Evolutionary conservation across 352 stramenopile species (phyloP), one percentile per base, ranked within the genome.

Genomic region (Phytopythium helicoides): DNA sequence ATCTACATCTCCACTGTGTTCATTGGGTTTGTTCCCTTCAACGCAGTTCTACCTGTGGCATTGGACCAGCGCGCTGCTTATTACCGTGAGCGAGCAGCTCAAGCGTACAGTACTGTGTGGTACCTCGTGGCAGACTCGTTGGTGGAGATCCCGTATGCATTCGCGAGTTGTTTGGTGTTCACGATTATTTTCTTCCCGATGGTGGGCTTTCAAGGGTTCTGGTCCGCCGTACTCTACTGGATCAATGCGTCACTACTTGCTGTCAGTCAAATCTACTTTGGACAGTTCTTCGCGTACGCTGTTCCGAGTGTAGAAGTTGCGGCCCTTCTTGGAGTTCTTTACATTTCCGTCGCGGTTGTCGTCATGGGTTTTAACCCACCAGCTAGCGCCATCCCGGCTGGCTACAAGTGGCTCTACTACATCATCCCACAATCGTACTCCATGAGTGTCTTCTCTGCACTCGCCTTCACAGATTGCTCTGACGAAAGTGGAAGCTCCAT

Each of bases 61-160:
- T 61, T 85, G 3, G 81, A 97, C 54, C 81, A 60, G 86, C 44
- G 73, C 68, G 80, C 78, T 14, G 80, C 84, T 53, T 97, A 86
- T 54, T 76, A 80, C 39, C 70, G 70, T 21, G 70, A 80, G 41
- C 71, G 86, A 54, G 66, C 80, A 19, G 73, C 81, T 4, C 56
- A 87, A 46, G 95, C 90, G 60, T 98, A 97, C 58, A 67, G 78
- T 35, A 53, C 73, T 12, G 40, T 66, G 12, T 74, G 79, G 39
- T 89, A 96, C 52, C 67, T 69, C 25, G 15, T 92, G 6, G 73
- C 76, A 0, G 83, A 76, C 42, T 89, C 73, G 23, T 19, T 97
- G 31, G 67, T 71, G 7, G 92, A 98, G 70, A 58, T 83, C 18
- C 72, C 72, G 36, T 81, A 76, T 60, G 50, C 64, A n/a, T 26